Evolutionary conservation across 768 basidiomycete species (phyloP).

Genomic region (Suillus discolor): DNA sequence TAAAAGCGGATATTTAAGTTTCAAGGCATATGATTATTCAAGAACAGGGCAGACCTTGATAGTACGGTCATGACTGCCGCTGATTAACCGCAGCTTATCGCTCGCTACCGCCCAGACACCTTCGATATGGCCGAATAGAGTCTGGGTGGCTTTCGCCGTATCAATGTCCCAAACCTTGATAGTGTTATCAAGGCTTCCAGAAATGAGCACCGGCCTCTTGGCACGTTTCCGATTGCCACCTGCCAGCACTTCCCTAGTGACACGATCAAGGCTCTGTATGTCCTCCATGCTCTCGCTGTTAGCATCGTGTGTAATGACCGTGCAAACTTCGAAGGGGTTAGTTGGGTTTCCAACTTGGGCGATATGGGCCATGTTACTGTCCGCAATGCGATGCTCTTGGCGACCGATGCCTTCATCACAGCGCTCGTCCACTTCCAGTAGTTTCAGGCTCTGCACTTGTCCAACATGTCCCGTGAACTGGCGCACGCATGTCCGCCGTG

Average conservation of each 20-base stretch:
- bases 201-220: constrained; percentile 77
- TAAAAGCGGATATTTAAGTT: constrained; percentile 27
- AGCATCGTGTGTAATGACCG: constrained; percentile 32
- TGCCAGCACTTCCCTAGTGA: constrained; percentile 6
- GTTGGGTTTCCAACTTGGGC: constrained; percentile 18
- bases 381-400: constrained; percentile 15
- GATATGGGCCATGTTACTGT: constrained; percentile 19
- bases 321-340: constrained; percentile 26
- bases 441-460: constrained; percentile 89
- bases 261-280: constrained; percentile 10
- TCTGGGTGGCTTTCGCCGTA: constrained; percentile 71
- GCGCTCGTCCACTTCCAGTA: constrained; percentile 69
- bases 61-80: constrained; percentile 94
- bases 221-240: constrained; percentile 19
- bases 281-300: constrained; percentile 19
- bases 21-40: constrained; percentile 3
- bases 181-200: constrained; percentile 92
- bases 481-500: constrained; percentile 74
- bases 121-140: constrained; percentile 97
- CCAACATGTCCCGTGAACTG: constrained; percentile 90
- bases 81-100: constrained; percentile 89
- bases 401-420: constrained; percentile 26
- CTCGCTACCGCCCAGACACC: constrained; percentile 97
- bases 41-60: constrained; percentile 71
- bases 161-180: constrained; percentile 97